Evolutionary conservation across 2,329 filamentous ascomycete species (phyloP), one percentile per base, ranked within the genome.

Genomic region (Chaetomium sp.): DNA sequence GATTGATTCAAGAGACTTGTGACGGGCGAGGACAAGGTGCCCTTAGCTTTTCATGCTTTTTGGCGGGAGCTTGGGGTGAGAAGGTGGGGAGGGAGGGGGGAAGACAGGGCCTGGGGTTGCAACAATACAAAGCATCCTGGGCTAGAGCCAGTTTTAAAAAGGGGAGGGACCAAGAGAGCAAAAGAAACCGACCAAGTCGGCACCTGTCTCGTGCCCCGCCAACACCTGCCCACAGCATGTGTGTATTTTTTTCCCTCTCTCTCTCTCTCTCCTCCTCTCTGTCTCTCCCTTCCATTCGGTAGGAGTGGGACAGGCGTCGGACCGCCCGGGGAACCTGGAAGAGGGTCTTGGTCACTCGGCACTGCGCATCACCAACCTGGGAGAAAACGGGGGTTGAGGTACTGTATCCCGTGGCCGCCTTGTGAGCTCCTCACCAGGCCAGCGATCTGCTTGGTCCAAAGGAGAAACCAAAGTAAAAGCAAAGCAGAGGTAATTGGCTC

Each of bases 21-120:
- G 55, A 14, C 34, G 44, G 45, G 9, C n/a, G 37, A 49, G 36
- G 46, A 38, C 45, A 35, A 27, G 53, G 42, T 36, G 47, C 42
- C 47, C 46, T 50, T 50, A 46, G 47, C 53, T 54, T 35, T 50
- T 50, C 47, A 54, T 54, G 46, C 46, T 43, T 51, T 53, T 45
- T 40, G 35, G 38, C 33, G 44, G 49, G 49, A 56, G 14, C 45
- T 40, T 51, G 37, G 49, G 49, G 36, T n/a, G 43, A 43, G 50
- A 52, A 27, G 19, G 19, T 27, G 42, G 43, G 38, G 42, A 42
- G 11, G 9, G 36, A 27, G n/a, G 33, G 33, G 53, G 42, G 43
- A 12, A 44, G 43, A 41, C 49, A 14, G 14, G 44, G 54, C 41
- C 45, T 44, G 40, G 49, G 50, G 49, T 56, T 46, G 34, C 44